Evolutionary conservation across 352 stramenopile species (phyloP).

Genomic region (Globisporangium heterothallicum): DNA sequence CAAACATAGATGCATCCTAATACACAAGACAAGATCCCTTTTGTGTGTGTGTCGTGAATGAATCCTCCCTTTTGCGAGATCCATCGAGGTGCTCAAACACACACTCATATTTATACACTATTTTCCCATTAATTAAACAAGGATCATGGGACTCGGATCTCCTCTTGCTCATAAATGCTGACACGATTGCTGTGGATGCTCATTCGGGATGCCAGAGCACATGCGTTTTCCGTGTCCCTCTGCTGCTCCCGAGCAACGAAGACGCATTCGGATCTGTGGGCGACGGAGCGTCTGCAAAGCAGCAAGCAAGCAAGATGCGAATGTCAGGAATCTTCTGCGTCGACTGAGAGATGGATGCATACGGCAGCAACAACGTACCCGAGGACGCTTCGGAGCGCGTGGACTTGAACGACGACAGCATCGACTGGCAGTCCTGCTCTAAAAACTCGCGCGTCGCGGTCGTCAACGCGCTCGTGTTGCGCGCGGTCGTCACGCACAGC

Average conservation of each 20-base stretch:
- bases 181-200: background rate
- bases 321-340: too few relatives aligned
- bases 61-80: too few relatives aligned
- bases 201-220: conserved; percentile 4
- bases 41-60: too few relatives aligned
- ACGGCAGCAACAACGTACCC: background rate
- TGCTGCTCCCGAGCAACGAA: background rate
- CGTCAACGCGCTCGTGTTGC: conserved; percentile 21
- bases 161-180: background rate
- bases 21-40: too few relatives aligned
- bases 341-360: background rate
- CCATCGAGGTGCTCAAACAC: too few relatives aligned
- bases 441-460: conserved; percentile 25
- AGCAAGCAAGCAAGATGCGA: background rate
- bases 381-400: background rate
- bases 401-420: conserved; percentile 6
- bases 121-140: too few relatives aligned
- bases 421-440: background rate
- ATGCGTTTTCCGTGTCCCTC: conserved; percentile 4
- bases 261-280: background rate
- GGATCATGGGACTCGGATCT: too few relatives aligned
- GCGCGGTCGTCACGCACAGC: conserved; percentile 30
- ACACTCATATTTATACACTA: too few relatives aligned
- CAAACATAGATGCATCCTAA: too few relatives aligned
- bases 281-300: background rate